Evolutionary conservation across 2,329 filamentous ascomycete species (phyloP).

Genomic region (Cladophialophora chaetospira): DNA sequence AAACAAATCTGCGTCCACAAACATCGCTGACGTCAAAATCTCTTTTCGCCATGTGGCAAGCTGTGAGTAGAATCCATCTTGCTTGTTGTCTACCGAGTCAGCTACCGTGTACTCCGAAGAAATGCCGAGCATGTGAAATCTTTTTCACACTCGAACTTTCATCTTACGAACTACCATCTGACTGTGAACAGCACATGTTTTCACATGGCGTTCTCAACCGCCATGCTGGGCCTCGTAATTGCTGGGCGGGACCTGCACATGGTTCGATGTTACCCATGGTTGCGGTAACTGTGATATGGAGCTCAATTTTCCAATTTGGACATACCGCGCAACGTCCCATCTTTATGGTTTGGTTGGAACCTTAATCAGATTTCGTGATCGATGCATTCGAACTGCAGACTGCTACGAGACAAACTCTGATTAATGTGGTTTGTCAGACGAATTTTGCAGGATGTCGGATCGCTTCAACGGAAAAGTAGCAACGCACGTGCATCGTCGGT

Average conservation of each 20-base stretch:
- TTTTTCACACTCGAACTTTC: background rate
- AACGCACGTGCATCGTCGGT: background rate
- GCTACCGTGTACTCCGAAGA: background rate
- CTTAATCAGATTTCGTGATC: background rate
- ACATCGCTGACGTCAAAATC: background rate
- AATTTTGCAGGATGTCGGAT: background rate
- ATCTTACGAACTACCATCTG: background rate
- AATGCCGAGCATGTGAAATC: constrained; percentile 8
- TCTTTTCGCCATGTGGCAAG: background rate
- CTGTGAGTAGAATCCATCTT: background rate
- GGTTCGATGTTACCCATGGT: background rate
- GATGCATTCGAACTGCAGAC: background rate
- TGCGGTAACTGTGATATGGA: background rate
- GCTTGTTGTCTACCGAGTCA: background rate
- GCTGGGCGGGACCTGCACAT: background rate
- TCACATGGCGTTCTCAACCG: background rate
- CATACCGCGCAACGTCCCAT: background rate
- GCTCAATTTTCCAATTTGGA: background rate
- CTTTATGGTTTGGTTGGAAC: background rate
- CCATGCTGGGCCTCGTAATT: too few species aligned
- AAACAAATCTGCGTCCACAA: background rate
- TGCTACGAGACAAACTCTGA: background rate
- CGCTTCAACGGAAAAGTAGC: background rate
- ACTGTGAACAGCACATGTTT: constrained; percentile 2
- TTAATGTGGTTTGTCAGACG: constrained; percentile 2